Base-by-base conservation (phyloP, 2,329 filamentous ascomycete species). In the Thermothelomyces thermophilus region DNA sequence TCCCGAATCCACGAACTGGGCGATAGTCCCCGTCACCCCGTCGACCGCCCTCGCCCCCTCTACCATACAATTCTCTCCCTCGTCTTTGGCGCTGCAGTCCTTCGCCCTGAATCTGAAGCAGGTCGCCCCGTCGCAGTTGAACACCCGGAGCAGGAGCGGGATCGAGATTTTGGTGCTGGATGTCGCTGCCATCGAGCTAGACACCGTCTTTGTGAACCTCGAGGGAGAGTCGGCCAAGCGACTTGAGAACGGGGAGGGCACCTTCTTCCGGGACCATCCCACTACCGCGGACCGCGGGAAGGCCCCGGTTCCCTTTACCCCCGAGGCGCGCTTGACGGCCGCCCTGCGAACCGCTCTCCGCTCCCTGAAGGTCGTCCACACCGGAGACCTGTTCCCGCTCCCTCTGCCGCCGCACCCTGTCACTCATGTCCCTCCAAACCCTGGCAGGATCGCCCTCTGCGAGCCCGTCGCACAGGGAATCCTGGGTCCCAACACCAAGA, bases 381-480 rank as follows among this genome's bases (percentile, higher is more conserved):
- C 82, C 0, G 90, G 90, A 17, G 91, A 97, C 66, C 67, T 91
- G 44, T 83, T 86, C 54, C 77, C 79, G 9, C 72, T 98, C 35
- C 87, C 88, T 11, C 73, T 97, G 24, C 81, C 86, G 8, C 80
- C 89, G 2, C 90, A 96, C 67, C 86, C 90, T 11, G 84, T 95
- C 56, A 95, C 90, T 8, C 89, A 95, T 67, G 80, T 87, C 16
- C 82, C 87, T 20, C 80, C 89, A 13, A 87, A 88, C 36, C 89
- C 90, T 0, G 93, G 88, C 36, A 90, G 86, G 68, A 87, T 97
- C 53, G 83, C 87, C 41, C 81, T 94, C n/a, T 97, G 90, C 64
- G 93, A 98, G 65, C 93, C 93, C 8, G 90, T 97, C 14, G 82
- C 87, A 5, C 93, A 98, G 67, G 93, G 93, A 8, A 67, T 93